These are phyloP conservation scores for Xanthoparmelia taractica DNA, from an alignment of 495 filamentous ascomycete genomes.

Conservation along the genomic window DNA sequence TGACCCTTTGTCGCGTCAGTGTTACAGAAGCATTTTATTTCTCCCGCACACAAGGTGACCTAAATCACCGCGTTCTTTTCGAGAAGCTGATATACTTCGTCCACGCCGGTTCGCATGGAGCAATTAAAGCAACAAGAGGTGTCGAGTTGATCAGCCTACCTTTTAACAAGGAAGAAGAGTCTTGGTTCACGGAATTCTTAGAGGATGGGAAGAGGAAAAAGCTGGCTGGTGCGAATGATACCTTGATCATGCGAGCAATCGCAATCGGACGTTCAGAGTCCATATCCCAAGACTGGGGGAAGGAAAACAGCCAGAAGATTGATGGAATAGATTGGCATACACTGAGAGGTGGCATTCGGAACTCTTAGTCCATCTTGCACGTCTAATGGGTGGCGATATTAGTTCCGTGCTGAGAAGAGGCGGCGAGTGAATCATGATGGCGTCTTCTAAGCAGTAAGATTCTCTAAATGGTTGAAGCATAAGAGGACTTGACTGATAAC, in stretches of 20 bases:
- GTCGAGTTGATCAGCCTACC: constrained; percentile 66
- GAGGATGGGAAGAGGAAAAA: constrained; percentile 52
- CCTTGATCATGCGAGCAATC: constrained; percentile 60
- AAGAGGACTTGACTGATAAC: neutral
- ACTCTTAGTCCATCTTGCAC: neutral
- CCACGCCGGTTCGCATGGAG: constrained; percentile 40
- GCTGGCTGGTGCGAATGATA: constrained; percentile 57
- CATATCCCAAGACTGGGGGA: neutral
- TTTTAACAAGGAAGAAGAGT: constrained; percentile 58
- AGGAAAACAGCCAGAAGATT: constrained; percentile 40
- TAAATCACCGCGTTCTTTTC: constrained; percentile 52
- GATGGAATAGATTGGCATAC: constrained; percentile 48
- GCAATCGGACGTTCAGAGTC: constrained; percentile 37
- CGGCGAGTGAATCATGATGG: neutral
- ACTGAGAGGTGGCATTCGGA: constrained; percentile 15
- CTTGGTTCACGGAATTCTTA: constrained; percentile 62
- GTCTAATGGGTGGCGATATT: neutral
- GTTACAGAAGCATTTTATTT: constrained; percentile 69
- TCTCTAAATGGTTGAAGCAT: neutral
- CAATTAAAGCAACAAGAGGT: constrained; percentile 46
- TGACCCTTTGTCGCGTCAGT: constrained; percentile 56
- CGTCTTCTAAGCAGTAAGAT: neutral
- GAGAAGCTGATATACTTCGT: constrained; percentile 59
- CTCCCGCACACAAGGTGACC: constrained; percentile 54
- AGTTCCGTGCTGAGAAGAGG: neutral